Base-by-base conservation (phyloP, 148 eudicot genomes). In the Suaeda aralocaspica region DNA sequence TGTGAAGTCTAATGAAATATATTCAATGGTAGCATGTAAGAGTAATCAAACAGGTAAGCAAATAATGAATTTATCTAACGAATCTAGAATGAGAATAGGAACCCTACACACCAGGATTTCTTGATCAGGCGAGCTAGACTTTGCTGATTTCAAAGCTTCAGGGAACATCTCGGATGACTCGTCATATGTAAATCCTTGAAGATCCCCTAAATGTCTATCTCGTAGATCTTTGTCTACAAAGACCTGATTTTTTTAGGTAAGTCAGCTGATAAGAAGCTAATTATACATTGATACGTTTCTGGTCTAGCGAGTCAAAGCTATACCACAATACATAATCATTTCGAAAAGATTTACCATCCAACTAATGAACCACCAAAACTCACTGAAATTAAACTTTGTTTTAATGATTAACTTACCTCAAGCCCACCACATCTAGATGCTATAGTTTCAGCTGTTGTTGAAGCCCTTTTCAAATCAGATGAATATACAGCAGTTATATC, bases 401-500 rank as follows among this genome's bases (percentile, higher is more conserved):
- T n/a, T n/a, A n/a, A n/a, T n/a, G n/a, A n/a, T n/a, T n/a, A n/a
- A n/a, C n/a, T n/a, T 5, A 90, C 95, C 91, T 93, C 81, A 72
- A 87, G 72, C 42, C 87, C 89, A 11, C 82, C 85, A 76, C 90
- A 87, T 22, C 67, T 72, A 61, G 76, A 77, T 80, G 95, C 92
- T 66, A 93, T 88, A 49, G 74, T 84, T 72, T 87, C 80, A 18
- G 98, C 98, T 11, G 96, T 88, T 61, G 85, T 81, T 56, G 75
- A 73, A 66, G 98, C 96, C 72, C 98, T 80, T 77, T 80, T 90
- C 82, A 90, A 76, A 79, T 90, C 98, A 49, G 98, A 93, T 11
- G 96, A 85, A 76, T 93, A 93, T 8, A 93, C 75, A 59, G 78
- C 84, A 71, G 86, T 77, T 65, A 92, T 80, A 63, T 79, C 77